Conservation (phyloP, 345 rosid genomes). For the Noccaea bulbosa region DNA sequence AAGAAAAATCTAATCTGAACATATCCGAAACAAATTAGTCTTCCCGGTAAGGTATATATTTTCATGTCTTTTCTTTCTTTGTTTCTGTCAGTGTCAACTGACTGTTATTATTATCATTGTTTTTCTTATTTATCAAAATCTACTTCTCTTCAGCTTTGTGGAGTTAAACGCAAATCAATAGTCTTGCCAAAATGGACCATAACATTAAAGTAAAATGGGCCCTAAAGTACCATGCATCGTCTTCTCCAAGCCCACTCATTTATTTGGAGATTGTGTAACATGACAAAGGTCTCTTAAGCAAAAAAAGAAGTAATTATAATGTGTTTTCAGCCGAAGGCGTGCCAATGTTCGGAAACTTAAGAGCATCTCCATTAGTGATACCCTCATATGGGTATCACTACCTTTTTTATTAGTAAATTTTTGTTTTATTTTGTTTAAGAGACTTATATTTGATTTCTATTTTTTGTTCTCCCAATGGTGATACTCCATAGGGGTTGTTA, state of each 20-base stretch:
- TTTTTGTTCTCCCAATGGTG: too few species aligned
- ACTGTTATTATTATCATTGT: background rate
- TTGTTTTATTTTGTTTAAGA: too few species aligned
- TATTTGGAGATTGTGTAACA: too few species aligned
- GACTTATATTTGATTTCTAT: too few species aligned
- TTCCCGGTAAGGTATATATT: background rate
- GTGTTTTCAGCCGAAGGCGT: background rate
- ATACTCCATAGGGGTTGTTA: too few species aligned
- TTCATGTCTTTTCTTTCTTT: background rate
- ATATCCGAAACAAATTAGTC: background rate
- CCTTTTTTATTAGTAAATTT: too few species aligned
- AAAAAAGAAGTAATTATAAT: background rate
- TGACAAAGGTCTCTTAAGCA: too few species aligned
- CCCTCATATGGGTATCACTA: too few species aligned
- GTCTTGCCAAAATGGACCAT: conserved; percentile 17
- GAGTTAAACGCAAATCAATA: background rate
- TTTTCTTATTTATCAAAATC: background rate
- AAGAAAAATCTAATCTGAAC: background rate
- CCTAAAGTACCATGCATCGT: background rate
- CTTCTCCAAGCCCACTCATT: conserved; percentile 7
- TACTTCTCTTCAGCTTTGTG: background rate
- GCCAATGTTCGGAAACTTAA: background rate
- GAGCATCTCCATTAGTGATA: too few species aligned
- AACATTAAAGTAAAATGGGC: background rate
- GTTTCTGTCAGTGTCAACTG: background rate